Evolutionary conservation across 2,329 filamentous ascomycete species (phyloP).

Genomic region (Beauveria asiatica): DNA sequence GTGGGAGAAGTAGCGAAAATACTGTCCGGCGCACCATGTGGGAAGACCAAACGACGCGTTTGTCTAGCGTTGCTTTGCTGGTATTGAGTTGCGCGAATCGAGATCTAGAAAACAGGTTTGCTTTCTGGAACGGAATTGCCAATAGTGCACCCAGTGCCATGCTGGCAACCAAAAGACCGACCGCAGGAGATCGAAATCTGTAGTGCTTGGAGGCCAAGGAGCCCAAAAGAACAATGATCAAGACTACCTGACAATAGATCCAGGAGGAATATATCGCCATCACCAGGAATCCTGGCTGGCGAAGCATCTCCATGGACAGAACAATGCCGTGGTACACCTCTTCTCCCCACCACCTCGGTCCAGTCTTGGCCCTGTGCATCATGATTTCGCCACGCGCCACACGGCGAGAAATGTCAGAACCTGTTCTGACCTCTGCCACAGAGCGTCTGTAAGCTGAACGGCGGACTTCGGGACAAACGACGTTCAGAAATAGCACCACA

Average conservation of each 20-base stretch:
- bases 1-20: slow-evolving; percentile 58
- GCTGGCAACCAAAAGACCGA: slow-evolving; percentile 58
- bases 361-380: slow-evolving; percentile 63
- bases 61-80: slow-evolving; percentile 59
- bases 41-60: slow-evolving; percentile 59
- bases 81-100: slow-evolving; percentile 50
- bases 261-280: slow-evolving; percentile 66
- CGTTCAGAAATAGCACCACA: slow-evolving; percentile 58
- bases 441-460: slow-evolving; percentile 61
- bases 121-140: slow-evolving; percentile 67
- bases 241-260: slow-evolving; percentile 69
- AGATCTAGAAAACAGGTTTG: slow-evolving; percentile 57
- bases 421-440: slow-evolving; percentile 53
- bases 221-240: slow-evolving; percentile 64
- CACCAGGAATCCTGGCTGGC: slow-evolving; percentile 64
- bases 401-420: slow-evolving; percentile 43
- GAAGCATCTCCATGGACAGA: slow-evolving; percentile 61
- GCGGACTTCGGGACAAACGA: slow-evolving; percentile 63
- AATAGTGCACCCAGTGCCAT: slow-evolving; percentile 61
- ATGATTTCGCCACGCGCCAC: slow-evolving; percentile 67
- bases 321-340: slow-evolving; percentile 64
- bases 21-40: slow-evolving; percentile 60
- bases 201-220: slow-evolving; percentile 64
- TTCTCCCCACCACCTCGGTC: slow-evolving; percentile 69
- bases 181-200: slow-evolving; percentile 51